Percentiles rank a stretch among this genome's conserved stretches.
phyloP scores from a whole-genome alignment of 306 rosid species.

The Datisca glomerata region DNA sequence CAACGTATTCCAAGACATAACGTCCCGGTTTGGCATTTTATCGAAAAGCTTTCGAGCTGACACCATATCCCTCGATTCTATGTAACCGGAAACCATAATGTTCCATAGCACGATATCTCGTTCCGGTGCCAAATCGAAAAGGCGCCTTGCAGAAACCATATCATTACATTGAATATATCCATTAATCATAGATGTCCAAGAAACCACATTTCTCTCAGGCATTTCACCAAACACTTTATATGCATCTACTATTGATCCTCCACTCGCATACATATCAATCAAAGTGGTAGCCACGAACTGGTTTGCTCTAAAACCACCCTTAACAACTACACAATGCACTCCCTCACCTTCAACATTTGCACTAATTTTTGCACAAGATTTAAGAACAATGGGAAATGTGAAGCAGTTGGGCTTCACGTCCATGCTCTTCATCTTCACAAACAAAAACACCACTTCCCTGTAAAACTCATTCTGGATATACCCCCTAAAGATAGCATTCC shows the following conservation, averaged over 20 bases:
- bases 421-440: constrained; percentile 25
- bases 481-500: constrained; percentile 60
- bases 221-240: constrained; percentile 52
- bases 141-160: constrained; percentile 34
- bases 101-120: constrained; percentile 68
- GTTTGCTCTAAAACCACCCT: constrained; percentile 41
- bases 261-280: constrained; percentile 46
- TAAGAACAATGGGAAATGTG: constrained; percentile 51
- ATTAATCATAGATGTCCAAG: constrained; percentile 60
- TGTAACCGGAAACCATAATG: constrained; percentile 51
- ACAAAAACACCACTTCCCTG: constrained; percentile 34
- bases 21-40: constrained; percentile 44
- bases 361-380: constrained; percentile 33
- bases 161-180: constrained; percentile 37
- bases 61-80: constrained; percentile 36
- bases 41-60: constrained; percentile 47
- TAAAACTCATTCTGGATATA: constrained; percentile 21
- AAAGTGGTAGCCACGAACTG: constrained; percentile 38
- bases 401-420: constrained; percentile 39
- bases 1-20: constrained; percentile 63
- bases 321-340: constrained; percentile 41
- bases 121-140: constrained; percentile 51
- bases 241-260: constrained; percentile 35
- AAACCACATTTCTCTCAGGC: constrained; percentile 53
- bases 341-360: constrained; percentile 47